Conservation (phyloP, 495 filamentous ascomycete genomes). For the Daldinia grandis region DNA sequence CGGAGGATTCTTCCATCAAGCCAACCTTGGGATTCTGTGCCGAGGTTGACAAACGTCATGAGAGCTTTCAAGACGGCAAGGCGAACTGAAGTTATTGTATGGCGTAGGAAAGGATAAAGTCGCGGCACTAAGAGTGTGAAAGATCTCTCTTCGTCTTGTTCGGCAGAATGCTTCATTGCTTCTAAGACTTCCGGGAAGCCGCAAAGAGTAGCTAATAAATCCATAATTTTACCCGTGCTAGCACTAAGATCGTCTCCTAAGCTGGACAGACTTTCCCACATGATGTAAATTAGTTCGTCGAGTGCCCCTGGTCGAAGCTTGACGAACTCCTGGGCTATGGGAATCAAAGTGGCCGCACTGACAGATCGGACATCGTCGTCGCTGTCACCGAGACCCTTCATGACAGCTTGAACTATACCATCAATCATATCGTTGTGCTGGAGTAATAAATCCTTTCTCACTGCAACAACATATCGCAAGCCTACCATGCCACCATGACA, state of each 20-base stretch:
- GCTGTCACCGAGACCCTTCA: constrained; percentile 88
- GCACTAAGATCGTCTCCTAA: constrained; percentile 95
- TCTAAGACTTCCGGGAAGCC: constrained; percentile 91
- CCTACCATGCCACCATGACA: constrained; percentile 99
- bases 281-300: constrained; percentile 84
- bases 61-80: constrained; percentile 92
- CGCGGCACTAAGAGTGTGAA: constrained; percentile 92
- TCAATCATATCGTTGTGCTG: constrained; percentile 86
- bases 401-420: constrained; percentile 88
- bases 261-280: constrained; percentile 96
- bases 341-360: constrained; percentile 94
- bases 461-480: constrained; percentile 90
- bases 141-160: constrained; percentile 80
- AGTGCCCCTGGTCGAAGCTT: constrained; percentile 78
- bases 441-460: constrained; percentile 89
- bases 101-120: constrained; percentile 93
- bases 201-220: constrained; percentile 93
- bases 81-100: constrained; percentile 95
- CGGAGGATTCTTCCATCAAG: constrained; percentile 88
- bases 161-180: constrained; percentile 91
- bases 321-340: constrained; percentile 94
- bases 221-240: constrained; percentile 97
- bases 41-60: constrained; percentile 89
- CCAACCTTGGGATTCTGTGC: constrained; percentile 86
- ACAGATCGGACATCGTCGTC: constrained; percentile 98